These are phyloP conservation scores for Colletotrichum australisinense DNA, from an alignment of 2,329 filamentous ascomycete species.

Conservation along the genomic window DNA sequence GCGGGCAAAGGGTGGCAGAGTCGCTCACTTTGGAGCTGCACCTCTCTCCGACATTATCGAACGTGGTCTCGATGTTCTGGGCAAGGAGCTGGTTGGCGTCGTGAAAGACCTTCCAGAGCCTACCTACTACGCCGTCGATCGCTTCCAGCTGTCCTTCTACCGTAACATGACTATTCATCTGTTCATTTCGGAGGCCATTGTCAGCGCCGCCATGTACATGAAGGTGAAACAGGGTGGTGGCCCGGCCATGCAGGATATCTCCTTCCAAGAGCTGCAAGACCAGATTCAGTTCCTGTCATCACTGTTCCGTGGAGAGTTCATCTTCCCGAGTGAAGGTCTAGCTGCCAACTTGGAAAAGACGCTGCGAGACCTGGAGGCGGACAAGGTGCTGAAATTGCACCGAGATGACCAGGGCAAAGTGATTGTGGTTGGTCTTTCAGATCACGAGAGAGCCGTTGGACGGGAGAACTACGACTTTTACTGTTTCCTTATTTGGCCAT, in stretches of 20 bases:
- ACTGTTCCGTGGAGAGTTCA: slow-evolving; percentile 95
- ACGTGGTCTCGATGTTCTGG: slow-evolving; percentile 90
- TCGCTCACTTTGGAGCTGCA: slow-evolving; percentile 90
- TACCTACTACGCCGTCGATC: slow-evolving; percentile 94
- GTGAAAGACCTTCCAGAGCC: slow-evolving; percentile 86
- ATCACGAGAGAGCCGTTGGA: slow-evolving; percentile 80
- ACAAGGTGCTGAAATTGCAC: slow-evolving; percentile 79
- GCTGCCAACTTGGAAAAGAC: slow-evolving; percentile 84
- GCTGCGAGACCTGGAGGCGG: slow-evolving; percentile 79
- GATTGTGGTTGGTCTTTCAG: slow-evolving; percentile 78
- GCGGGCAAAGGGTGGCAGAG: slow-evolving; percentile 85
- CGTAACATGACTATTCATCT: slow-evolving; percentile 99
- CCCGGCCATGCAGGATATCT: slow-evolving; percentile 81
- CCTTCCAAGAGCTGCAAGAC: slow-evolving; percentile 76
- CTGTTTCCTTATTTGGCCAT: slow-evolving; percentile 98
- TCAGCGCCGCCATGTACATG: slow-evolving; percentile 91
- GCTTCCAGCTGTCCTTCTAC: slow-evolving; percentile 98
- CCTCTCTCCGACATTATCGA: slow-evolving; percentile 87
- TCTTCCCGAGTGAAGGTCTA: slow-evolving; percentile 90
- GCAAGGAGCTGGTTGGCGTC: slow-evolving; percentile 86
- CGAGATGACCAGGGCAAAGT: slow-evolving; percentile 67
- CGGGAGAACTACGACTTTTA: slow-evolving; percentile 98
- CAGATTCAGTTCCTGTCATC: slow-evolving; percentile 93
- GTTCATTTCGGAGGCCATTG: slow-evolving; percentile 92
- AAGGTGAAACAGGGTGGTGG: slow-evolving; percentile 92